Percentiles rank a stretch among this genome's conserved stretches.
phyloP scores from a whole-genome alignment of 2,329 filamentous ascomycete genomes.

The Amphichorda felina region DNA sequence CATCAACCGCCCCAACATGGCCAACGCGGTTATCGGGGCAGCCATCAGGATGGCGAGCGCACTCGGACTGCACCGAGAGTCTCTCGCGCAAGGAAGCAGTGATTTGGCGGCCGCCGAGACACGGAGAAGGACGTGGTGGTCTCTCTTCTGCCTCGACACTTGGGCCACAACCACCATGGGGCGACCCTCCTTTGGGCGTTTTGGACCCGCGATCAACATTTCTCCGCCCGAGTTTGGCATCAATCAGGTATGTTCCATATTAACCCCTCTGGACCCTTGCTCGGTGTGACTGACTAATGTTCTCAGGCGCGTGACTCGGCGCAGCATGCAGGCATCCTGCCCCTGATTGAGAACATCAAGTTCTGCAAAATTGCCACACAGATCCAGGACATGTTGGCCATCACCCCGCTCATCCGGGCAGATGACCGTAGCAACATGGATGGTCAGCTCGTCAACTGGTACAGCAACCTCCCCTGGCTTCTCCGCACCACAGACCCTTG shows the following conservation, averaged over 20 bases:
- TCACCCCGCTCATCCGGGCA: slow-evolving; percentile 53
- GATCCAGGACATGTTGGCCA: slow-evolving; percentile 65
- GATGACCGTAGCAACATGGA: slow-evolving; percentile 58
- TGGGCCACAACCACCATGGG: slow-evolving; percentile 64
- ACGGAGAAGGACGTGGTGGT: slow-evolving; percentile 62
- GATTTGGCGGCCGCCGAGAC: slow-evolving; percentile 29
- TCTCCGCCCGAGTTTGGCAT: slow-evolving; percentile 44
- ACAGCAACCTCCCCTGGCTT: slow-evolving; percentile 56
- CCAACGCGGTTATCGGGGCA: slow-evolving; percentile 58
- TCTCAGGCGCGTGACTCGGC: slow-evolving; percentile 30
- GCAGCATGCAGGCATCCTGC: slow-evolving; percentile 54
- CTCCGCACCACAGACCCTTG: slow-evolving; percentile 54
- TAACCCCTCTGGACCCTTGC: neutral
- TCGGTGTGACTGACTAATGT: neutral
- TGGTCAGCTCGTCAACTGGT: slow-evolving; percentile 58
- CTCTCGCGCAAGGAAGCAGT: slow-evolving; percentile 4
- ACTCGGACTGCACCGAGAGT: slow-evolving; percentile 56
- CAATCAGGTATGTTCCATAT: slow-evolving; percentile 18
- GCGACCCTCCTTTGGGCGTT: slow-evolving; percentile 56
- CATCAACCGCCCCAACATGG: slow-evolving; percentile 63
- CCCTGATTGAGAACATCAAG: slow-evolving; percentile 63
- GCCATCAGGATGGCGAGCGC: slow-evolving; percentile 61
- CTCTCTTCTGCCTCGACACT: slow-evolving; percentile 60
- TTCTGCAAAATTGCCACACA: slow-evolving; percentile 71
- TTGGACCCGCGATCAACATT: slow-evolving; percentile 56